Evolutionary conservation across 306 rosid genomes (phyloP).

Genomic region (Cucurbita pepo): DNA sequence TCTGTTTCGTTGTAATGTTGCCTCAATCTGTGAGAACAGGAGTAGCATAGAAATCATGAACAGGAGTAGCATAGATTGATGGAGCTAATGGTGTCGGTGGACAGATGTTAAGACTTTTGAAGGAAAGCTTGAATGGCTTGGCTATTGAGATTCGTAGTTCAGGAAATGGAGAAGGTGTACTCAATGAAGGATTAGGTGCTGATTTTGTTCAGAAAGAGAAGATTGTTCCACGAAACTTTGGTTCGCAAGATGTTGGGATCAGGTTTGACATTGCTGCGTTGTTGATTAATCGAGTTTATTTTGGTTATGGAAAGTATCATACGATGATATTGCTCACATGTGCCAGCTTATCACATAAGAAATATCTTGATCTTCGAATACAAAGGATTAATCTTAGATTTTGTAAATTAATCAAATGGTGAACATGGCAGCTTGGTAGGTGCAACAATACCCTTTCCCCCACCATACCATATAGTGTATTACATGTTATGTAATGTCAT

Average conservation of each 20-base stretch:
- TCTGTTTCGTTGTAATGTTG: not conserved
- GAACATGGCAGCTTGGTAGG: not conserved
- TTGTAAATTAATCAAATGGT: not conserved
- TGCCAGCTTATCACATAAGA: not conserved
- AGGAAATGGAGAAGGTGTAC: constrained; percentile 56
- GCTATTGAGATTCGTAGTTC: constrained; percentile 58
- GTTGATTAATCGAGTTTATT: constrained; percentile 1
- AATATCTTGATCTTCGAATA: not conserved
- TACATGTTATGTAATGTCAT: not conserved
- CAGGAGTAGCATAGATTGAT: constrained; percentile 13
- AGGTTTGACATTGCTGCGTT: constrained; percentile 42
- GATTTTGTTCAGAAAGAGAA: constrained; percentile 97
- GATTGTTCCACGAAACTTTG: constrained; percentile 51
- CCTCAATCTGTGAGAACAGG: not conserved
- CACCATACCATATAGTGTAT: not conserved
- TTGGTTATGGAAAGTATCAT: not conserved
- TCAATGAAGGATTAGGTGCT: constrained; percentile 92
- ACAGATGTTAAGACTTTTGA: constrained; percentile 37
- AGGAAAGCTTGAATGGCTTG: constrained; percentile 34
- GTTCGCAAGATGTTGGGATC: constrained; percentile 44
- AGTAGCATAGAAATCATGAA: constrained; percentile 25
- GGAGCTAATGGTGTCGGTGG: constrained; percentile 97
- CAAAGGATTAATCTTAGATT: not conserved
- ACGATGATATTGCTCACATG: not conserved
- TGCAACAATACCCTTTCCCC: not conserved